Evolutionary conservation across 176 grass and related monocot species (phyloP).

Genomic region (Carex kokanica): DNA sequence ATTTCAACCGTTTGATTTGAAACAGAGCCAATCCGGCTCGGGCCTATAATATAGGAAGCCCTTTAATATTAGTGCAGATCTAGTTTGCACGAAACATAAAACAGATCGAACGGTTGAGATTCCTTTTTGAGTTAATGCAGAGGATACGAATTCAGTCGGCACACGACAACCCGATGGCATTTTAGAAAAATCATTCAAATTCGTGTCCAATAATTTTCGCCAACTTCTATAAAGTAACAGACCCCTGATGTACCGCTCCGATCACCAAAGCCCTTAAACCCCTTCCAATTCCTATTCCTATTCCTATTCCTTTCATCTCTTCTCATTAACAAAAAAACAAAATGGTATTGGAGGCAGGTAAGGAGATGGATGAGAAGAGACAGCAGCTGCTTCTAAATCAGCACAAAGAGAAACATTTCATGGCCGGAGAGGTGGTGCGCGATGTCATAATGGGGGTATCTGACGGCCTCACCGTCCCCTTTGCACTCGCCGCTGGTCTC

Average conservation of each 20-base stretch:
- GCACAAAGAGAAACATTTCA: conserved; percentile 94
- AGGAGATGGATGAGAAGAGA: conserved; percentile 38
- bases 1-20: too few relatives aligned
- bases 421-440: conserved; percentile 69
- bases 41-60: too few relatives aligned
- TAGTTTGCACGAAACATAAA: too few relatives aligned
- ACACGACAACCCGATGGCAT: background rate
- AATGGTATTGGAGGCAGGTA: conserved; percentile 38
- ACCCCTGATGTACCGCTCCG: background rate
- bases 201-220: background rate
- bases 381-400: conserved; percentile 48
- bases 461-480: conserved; percentile 94
- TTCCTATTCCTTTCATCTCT: background rate
- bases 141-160: too few relatives aligned
- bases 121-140: too few relatives aligned
- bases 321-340: background rate
- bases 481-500: conserved; percentile 86
- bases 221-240: background rate
- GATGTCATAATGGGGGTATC: conserved; percentile 97
- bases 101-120: too few relatives aligned
- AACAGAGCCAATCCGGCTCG: too few relatives aligned
- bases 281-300: too few relatives aligned
- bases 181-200: background rate
- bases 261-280: background rate
- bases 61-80: too few relatives aligned